phyloP scores from a whole-genome alignment of 2,329 filamentous ascomycete genomes.

The Leptoxyphium fumago region DNA sequence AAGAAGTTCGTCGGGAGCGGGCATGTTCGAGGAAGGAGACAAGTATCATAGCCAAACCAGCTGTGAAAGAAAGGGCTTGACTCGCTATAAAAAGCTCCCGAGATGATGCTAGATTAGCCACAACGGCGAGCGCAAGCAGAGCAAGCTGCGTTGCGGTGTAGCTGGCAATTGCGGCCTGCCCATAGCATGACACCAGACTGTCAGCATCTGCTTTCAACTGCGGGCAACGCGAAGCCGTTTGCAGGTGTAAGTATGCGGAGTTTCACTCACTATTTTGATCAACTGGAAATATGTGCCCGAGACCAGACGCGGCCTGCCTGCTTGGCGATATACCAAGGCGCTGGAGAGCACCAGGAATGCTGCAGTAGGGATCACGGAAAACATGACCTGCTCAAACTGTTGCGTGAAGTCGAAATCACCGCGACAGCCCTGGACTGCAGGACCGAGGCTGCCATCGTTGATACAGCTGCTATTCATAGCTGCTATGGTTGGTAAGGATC shows the following conservation, averaged over 20 bases:
- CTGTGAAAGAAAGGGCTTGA: constrained; percentile 27
- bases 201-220: not conserved
- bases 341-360: constrained; percentile 18
- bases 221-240: not conserved
- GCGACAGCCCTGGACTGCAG: constrained; percentile 11
- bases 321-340: too few species aligned
- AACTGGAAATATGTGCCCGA: constrained; percentile 6
- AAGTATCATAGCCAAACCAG: constrained; percentile 31
- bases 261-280: constrained; percentile 7
- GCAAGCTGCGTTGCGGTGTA: constrained; percentile 1
- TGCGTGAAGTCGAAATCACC: constrained; percentile 25
- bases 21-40: constrained; percentile 4
- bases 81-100: constrained; percentile 27
- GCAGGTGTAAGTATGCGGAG: constrained; percentile 3
- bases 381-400: constrained; percentile 21
- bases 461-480: too few species aligned
- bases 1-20: constrained; percentile 3
- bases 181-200: not conserved
- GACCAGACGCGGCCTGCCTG: constrained; percentile 17
- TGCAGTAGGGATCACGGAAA: constrained; percentile 19
- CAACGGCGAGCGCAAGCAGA: too few species aligned
- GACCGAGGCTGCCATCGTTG: too few species aligned
- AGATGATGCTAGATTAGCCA: too few species aligned
- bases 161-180: constrained; percentile 1
- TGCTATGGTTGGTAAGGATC: too few species aligned